A percentile compares a stretch with the other conserved stretches of the same genome.
Evolutionary conservation across 495 filamentous ascomycete species (phyloP).

Genomic region (Aspergillus saccharolyticus): DNA sequence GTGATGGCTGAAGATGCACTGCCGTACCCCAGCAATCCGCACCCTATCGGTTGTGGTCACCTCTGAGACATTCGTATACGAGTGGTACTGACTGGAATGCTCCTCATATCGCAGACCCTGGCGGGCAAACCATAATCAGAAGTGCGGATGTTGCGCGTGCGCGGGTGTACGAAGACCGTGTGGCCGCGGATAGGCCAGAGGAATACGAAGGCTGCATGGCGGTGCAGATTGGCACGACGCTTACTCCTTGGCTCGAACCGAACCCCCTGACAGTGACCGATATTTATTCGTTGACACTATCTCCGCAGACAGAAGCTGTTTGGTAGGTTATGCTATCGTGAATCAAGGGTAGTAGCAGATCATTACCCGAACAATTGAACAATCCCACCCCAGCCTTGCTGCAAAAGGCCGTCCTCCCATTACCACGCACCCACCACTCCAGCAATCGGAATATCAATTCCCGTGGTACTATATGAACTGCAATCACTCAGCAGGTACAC

Average conservation of each 20-base stretch:
- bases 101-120: not conserved
- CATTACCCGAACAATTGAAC: not conserved
- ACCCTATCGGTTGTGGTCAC: not conserved
- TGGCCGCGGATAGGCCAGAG: not conserved
- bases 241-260: not conserved
- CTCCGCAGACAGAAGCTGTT: too few relatives aligned
- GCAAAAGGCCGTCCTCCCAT: not conserved
- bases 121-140: not conserved
- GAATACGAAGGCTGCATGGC: not conserved
- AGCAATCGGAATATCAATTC: constrained; percentile 36
- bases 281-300: too few relatives aligned
- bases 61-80: not conserved
- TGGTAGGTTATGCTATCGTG: too few relatives aligned
- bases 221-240: not conserved
- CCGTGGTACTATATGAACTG: constrained; percentile 32
- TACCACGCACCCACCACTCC: constrained; percentile 45
- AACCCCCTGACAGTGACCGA: too few relatives aligned
- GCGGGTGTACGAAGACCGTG: not conserved
- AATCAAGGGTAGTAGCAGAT: too few relatives aligned
- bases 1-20: not conserved
- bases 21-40: too few relatives aligned
- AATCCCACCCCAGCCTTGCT: not conserved
- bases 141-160: not conserved
- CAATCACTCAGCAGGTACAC: constrained; percentile 34
- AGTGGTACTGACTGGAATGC: not conserved